Conservation (phyloP, 306 rosid species). For the Lathyrus tuberosus region DNA sequence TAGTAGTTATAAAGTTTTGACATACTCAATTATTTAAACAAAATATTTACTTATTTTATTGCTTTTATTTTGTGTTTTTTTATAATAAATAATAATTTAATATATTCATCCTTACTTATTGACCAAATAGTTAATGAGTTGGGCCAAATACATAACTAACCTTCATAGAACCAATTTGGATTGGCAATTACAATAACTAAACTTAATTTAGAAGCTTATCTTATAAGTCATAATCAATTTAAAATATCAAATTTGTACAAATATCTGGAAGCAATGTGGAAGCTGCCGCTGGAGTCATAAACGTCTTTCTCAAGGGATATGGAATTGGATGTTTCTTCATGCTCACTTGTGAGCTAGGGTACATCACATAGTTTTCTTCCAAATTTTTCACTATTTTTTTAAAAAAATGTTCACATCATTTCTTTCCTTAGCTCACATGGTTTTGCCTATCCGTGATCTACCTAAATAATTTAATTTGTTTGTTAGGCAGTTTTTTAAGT, state of each 20-base stretch:
- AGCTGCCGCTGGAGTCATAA: neutral
- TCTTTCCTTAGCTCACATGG: neutral
- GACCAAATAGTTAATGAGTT: too few relatives aligned
- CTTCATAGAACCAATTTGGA: too few relatives aligned
- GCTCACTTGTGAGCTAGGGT: neutral
- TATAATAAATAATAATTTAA: too few relatives aligned
- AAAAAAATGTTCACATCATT: neutral
- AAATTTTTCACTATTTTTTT: neutral
- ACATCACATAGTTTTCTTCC: neutral
- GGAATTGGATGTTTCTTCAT: conserved; percentile 2
- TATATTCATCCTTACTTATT: too few relatives aligned
- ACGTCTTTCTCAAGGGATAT: neutral
- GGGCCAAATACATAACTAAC: too few relatives aligned
- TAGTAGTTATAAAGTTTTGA: too few relatives aligned
- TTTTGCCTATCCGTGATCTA: neutral
- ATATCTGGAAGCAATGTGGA: neutral
- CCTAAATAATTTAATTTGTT: neutral
- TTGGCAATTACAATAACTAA: too few relatives aligned
- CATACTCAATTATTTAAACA: too few relatives aligned
- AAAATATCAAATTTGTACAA: neutral
- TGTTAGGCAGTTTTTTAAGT: neutral
- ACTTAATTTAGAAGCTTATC: too few relatives aligned
- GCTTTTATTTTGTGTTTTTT: too few relatives aligned
- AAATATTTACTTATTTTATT: too few relatives aligned
- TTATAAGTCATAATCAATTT: neutral